A percentile compares a stretch with the other conserved stretches of the same genome.
phyloP scores from a whole-genome alignment of 2,329 filamentous ascomycete species.

The Trichophyton rubrum region DNA sequence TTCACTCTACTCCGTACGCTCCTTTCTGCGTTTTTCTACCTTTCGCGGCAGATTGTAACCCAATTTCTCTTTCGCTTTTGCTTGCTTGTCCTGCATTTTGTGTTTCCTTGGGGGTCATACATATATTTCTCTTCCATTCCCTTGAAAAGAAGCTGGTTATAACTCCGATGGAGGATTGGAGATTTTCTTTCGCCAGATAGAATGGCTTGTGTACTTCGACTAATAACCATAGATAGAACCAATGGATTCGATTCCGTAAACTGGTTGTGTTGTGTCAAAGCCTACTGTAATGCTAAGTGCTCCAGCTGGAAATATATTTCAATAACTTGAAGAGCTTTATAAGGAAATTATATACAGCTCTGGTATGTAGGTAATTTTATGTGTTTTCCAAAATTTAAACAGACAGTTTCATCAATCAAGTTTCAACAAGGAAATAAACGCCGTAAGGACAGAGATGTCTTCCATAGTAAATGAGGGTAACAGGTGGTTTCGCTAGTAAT shows the following conservation, averaged over 20 bases:
- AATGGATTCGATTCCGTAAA: conserved; percentile 1
- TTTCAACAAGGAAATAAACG: neutral
- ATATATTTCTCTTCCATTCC: too few relatives aligned
- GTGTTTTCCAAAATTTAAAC: neutral
- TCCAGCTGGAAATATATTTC: neutral
- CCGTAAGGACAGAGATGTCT: neutral
- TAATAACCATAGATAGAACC: neutral
- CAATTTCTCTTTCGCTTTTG: neutral
- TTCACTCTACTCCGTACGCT: neutral
- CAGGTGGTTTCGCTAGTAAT: neutral
- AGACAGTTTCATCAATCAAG: neutral
- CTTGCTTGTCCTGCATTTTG: neutral
- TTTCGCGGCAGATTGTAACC: neutral
- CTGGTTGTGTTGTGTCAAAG: neutral
- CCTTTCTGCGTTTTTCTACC: neutral
- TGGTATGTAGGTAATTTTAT: neutral
- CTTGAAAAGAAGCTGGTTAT: neutral
- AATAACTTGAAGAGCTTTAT: neutral
- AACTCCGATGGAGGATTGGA: neutral
- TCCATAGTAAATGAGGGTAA: neutral
- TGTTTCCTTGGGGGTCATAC: neutral
- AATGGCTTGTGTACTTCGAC: neutral
- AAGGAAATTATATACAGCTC: neutral
- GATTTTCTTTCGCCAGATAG: neutral
- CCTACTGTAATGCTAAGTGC: neutral